Evolutionary conservation across 176 grass and related monocot genomes (phyloP), one percentile per base, ranked within the genome.

Genomic region (Lolium rigidum): DNA sequence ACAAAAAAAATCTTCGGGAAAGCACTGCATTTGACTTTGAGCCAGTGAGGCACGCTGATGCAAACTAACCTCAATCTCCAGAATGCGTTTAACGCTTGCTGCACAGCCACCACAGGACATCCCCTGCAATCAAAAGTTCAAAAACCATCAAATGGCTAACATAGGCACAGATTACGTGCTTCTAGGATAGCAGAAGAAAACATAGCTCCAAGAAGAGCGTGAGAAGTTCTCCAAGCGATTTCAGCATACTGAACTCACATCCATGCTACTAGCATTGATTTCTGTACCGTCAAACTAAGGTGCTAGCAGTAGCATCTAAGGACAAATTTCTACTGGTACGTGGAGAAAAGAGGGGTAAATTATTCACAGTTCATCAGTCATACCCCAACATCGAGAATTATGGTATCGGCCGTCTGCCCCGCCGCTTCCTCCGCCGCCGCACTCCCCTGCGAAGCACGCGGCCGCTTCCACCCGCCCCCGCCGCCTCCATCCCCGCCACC

Each of bases 21-120:
- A 60, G 1, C 47, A 14, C n/a, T 74, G 22, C 9, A 77, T 87
- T 68, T 58, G 57, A 60, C 31, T 35, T 2, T 35, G 31, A 35
- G 48, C 16, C 52, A 68, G 50, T 54, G 25, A 52, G 56, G 20
- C 38, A 55, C 18, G 35, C 16, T 70, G 57, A 35, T 54, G 67
- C 10, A 78, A 86, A 79, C 31, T 80, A 83, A 96, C 97, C 92
- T 94, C 94, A 88, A 67, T 94, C 83, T 96, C 97, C 88, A 98
- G 56, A 85, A 98, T 98, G 65, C 87, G 92, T 69, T 96, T 98
- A 59, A 98, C 94, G 43, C 94, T 95, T 48, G 94, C 90, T 73
- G 97, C 94, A 54, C 97, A 98, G 86, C 94, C 97, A 10, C 97
- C 97, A 83, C 94, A 96, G 7, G 90, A 95, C 97, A 99, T 99